These are phyloP conservation scores for Melampsora medusae DNA, from an alignment of 1,284 basidiomycete genomes.

Conservation along the genomic window DNA sequence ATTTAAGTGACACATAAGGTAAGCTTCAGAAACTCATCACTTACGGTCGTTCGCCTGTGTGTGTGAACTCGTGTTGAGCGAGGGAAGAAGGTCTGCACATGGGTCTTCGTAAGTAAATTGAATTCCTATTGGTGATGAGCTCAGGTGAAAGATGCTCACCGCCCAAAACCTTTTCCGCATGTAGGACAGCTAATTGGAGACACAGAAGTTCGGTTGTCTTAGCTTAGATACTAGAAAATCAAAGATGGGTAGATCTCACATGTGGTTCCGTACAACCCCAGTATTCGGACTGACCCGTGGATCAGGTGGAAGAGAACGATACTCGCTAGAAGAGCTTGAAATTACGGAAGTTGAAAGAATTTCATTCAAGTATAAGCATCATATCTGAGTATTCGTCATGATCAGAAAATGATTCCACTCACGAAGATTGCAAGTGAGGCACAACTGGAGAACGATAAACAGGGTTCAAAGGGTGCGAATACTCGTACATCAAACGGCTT, in stretches of 20 bases:
- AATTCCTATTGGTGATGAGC: background rate
- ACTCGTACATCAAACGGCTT: no score
- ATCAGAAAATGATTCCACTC: background rate
- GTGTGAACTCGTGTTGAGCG: slow-evolving; percentile 43
- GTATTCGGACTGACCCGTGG: background rate
- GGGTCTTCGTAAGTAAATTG: background rate
- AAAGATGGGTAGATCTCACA: background rate
- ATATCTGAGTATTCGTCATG: no score
- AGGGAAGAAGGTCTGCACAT: slow-evolving; percentile 35
- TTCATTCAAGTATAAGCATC: no score
- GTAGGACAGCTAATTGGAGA: slow-evolving; percentile 25
- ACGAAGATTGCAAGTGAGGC: background rate
- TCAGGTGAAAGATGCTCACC: slow-evolving; percentile 15
- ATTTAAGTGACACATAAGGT: no score
- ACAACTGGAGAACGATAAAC: background rate
- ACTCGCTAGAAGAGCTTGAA: no score
- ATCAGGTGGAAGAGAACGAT: background rate
- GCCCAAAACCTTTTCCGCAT: slow-evolving; percentile 43
- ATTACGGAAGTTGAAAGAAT: no score
- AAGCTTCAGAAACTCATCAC: background rate
- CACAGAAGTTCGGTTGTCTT: background rate
- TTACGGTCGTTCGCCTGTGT: slow-evolving; percentile 44
- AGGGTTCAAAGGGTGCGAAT: background rate
- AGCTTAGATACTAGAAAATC: background rate
- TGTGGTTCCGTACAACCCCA: slow-evolving; percentile 1